Conservation (phyloP, 2,329 filamentous ascomycete genomes). For the Cytospora leucostoma region DNA sequence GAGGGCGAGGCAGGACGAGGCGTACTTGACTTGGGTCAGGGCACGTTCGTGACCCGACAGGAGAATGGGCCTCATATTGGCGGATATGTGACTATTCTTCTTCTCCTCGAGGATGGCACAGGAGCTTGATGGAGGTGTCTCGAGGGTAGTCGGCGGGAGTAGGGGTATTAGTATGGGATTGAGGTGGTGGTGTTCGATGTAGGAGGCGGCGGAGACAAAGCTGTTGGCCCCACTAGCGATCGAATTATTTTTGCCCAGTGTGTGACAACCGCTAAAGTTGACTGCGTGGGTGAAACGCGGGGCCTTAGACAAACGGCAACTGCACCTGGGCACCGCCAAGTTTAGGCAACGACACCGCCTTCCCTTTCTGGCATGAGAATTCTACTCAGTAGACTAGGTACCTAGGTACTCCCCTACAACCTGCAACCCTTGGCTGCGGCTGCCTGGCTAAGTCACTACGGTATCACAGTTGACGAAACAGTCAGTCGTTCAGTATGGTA, state of each 20-base stretch:
- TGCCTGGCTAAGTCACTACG: too few relatives aligned
- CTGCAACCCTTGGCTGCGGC: too few relatives aligned
- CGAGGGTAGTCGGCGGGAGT: conserved; percentile 10
- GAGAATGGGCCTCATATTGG: conserved; percentile 93
- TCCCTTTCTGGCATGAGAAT: not conserved
- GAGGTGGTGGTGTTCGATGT: conserved; percentile 9
- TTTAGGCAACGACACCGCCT: not conserved
- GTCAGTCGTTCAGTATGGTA: too few relatives aligned
- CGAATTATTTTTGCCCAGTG: conserved; percentile 22
- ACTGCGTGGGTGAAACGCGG: conserved; percentile 4
- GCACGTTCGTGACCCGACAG: conserved; percentile 96
- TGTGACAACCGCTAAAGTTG: conserved; percentile 15
- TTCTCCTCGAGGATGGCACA: not conserved
- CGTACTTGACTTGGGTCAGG: conserved; percentile 88
- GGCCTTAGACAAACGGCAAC: not conserved
- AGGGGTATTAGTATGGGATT: conserved; percentile 18
- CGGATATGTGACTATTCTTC: conserved; percentile 32
- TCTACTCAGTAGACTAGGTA: not conserved
- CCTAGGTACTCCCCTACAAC: not conserved
- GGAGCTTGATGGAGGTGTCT: conserved; percentile 12
- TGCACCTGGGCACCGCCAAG: not conserved
- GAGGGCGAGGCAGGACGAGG: not conserved
- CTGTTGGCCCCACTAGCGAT: conserved; percentile 20
- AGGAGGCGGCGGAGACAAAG: conserved; percentile 24
- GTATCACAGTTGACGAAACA: too few relatives aligned